Evolutionary conservation across 2,329 filamentous ascomycete species (phyloP), one percentile per base, ranked within the genome.

Genomic region (Cercospora nicotianae): DNA sequence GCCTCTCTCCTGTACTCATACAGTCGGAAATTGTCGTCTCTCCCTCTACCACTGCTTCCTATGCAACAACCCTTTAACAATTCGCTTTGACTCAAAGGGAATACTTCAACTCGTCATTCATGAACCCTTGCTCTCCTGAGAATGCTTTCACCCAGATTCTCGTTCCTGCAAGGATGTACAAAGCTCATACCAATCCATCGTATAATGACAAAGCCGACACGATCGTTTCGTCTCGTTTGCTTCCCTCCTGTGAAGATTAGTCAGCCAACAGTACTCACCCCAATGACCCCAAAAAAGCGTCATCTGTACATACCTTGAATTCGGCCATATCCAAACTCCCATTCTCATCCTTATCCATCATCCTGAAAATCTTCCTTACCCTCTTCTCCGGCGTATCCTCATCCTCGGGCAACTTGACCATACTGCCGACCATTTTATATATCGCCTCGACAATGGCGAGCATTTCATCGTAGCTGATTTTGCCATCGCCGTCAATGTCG

Each of bases 301-400:
- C 30, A 31, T 31, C 30, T 31, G 30, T 31, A 10, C 30, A 31
- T 31, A 31, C 76, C 75, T 98, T 98, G 86, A 99, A 99, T 80
- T 99, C 95, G 69, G 94, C 91, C 87, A 97, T 94, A 80, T 98
- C 94, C 75, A 99, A 83, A 78, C 92, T 96, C 75, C 94, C 95
- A 79, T 98, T 98, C 84, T 98, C 94, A 80, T 99, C 95, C 87
- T 99, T 99, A 85, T 99, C 95, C 95, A 99, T 99, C 95, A 98
- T 98, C 77, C 91, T 87, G 86, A 99, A 99, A 81, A 99, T 98
- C 86, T 99, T 99, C 81, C 87, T 89, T 71, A 99, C 95, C 72
- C 95, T 91, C 85, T 99, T 99, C 86, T 98, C 94, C 18, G 95
- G 95, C 66, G 95, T 99, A 82, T 99, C 94, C 84, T 99, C 95